Evolutionary conservation across 192 early-diverging fungal genomes (phyloP).

Genomic region (Backusella australiensis): DNA sequence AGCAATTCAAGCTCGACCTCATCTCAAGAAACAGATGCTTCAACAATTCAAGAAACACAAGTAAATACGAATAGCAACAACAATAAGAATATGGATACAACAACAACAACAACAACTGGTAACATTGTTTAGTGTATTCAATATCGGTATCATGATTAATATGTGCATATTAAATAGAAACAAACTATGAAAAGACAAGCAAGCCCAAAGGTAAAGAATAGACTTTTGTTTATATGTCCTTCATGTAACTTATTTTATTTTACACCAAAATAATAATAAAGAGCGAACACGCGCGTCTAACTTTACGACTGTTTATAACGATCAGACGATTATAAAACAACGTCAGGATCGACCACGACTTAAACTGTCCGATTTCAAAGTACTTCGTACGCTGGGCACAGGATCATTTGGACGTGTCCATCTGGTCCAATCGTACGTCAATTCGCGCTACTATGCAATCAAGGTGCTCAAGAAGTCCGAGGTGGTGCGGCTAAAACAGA

Average conservation of each 20-base stretch:
- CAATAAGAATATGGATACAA: not conserved
- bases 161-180: not conserved
- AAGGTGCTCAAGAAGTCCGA: slow-evolving; percentile 96
- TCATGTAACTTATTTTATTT: not conserved
- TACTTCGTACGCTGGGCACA: slow-evolving; percentile 92
- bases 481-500: slow-evolving; percentile 94
- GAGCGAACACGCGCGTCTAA: not conserved
- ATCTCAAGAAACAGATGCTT: not conserved
- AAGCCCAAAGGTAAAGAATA: not conserved
- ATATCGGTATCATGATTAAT: not conserved
- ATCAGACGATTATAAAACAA: slow-evolving; percentile 29
- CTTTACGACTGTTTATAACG: slow-evolving; percentile 28
- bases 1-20: not conserved
- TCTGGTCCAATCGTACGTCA: slow-evolving; percentile 78
- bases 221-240: no score
- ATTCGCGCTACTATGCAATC: slow-evolving; percentile 91
- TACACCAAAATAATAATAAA: not conserved
- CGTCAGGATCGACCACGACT: slow-evolving; percentile 47
- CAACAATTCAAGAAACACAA: slow-evolving; percentile 1
- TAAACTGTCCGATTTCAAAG: slow-evolving; percentile 77
- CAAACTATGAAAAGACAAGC: not conserved
- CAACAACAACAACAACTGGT: not conserved
- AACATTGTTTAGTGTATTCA: not conserved
- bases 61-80: not conserved
- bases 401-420: slow-evolving; percentile 99